These are phyloP conservation scores for Maudiozyma bulderi DNA, from an alignment of 805 yeast species.

Conservation along the genomic window DNA sequence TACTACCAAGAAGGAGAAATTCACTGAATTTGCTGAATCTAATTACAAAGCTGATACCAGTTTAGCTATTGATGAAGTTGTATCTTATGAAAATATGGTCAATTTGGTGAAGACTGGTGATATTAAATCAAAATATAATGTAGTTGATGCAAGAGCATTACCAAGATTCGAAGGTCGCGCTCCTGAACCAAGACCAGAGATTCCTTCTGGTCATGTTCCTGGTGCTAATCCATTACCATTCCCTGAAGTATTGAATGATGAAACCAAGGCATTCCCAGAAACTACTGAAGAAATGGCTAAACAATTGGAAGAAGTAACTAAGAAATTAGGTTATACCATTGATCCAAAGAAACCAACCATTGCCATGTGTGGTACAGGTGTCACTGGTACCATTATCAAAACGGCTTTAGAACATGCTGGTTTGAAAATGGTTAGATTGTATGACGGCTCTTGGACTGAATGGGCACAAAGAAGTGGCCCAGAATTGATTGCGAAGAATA, in stretches of 20 bases:
- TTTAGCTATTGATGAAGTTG: constrained; percentile 41
- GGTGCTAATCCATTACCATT: constrained; percentile 75
- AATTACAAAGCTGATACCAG: constrained; percentile 29
- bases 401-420: constrained; percentile 58
- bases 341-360: constrained; percentile 54
- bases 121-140: constrained; percentile 38
- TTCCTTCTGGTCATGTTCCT: constrained; percentile 85
- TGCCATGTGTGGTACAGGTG: constrained; percentile 94
- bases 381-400: constrained; percentile 81
- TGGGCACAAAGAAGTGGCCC: constrained; percentile 25
- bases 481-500: constrained; percentile 14
- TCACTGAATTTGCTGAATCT: constrained; percentile 15
- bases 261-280: constrained; percentile 39
- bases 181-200: constrained; percentile 84
- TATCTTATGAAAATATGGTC: constrained; percentile 57
- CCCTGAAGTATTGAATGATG: constrained; percentile 43
- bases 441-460: constrained; percentile 80
- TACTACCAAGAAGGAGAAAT: constrained; percentile 11
- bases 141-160: constrained; percentile 74
- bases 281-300: constrained; percentile 19
- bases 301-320: constrained; percentile 41
- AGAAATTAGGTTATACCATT: constrained; percentile 28
- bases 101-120: constrained; percentile 43
- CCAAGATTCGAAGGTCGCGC: constrained; percentile 69
- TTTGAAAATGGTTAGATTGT: constrained; percentile 41